Base-by-base conservation (phyloP, 1,284 basidiomycete genomes). In the Puccinia coronata region DNA sequence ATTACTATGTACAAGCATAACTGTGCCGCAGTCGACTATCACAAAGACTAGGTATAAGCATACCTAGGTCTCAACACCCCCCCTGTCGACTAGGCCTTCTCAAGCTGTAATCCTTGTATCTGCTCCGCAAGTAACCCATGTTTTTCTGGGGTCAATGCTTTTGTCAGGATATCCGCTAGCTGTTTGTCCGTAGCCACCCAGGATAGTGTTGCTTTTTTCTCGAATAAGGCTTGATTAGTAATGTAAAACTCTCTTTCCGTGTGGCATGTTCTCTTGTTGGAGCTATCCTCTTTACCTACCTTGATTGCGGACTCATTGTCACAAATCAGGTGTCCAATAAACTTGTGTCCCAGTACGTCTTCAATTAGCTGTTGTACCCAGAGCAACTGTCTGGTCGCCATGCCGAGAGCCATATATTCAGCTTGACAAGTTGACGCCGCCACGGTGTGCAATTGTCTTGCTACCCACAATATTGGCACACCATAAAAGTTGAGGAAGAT, bases 341-440 rank as follows among this genome's bases (percentile, higher is more conserved):
- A 28, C n/a, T 65, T 20, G 9, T 31, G 18, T 11, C 61, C 34
- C 4, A 36, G 18, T 12, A 65, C 9, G 8, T 65, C 61, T 65
- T 31, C 34, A 4, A 65, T 43, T 8, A 43, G 43, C 16, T 43
- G 43, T 43, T 43, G 43, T 8, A 43, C 43, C 43, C 43, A 43
- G 16, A 43, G 43, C 43, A 43, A 8, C 43, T 43, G 43, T 16
- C 43, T 43, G 43, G 43, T 43, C 6, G 43, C 43, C 43, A 43
- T 43, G 6, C 43, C 43, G 16, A 43, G 43, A 8, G 43, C 43
- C 43, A 43, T 34, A 34, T 65, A 65, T 34, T 36, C 34, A 28
- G 61, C 61, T 9, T 65, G 61, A 28, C n/a, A 65, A 4, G 61
- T 65, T 9, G 34, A 65, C 8, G 61, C 61, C 34, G 61, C 61